Evolutionary conservation across 257 asterid species (phyloP).

Genomic region (Solanum verrucosum): DNA sequence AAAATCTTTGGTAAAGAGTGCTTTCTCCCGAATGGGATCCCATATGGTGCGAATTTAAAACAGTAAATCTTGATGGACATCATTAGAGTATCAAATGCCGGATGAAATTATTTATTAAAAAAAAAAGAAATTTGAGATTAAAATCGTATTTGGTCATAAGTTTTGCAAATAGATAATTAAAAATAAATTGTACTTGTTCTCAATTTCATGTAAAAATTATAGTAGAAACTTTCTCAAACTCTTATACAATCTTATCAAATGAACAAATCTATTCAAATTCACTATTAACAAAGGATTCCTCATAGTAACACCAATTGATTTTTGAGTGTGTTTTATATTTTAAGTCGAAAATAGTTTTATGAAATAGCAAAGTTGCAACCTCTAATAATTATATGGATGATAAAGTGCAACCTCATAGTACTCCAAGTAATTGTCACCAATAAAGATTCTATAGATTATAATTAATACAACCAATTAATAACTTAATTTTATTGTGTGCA

Average conservation of each 20-base stretch:
- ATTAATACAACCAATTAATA: not conserved
- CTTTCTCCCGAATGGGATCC: too few relatives aligned
- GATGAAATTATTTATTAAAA: too few relatives aligned
- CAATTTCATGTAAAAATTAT: too few relatives aligned
- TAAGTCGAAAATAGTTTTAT: not conserved
- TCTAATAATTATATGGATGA: not conserved
- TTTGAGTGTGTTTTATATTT: not conserved
- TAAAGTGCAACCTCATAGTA: not conserved
- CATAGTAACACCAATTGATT: not conserved
- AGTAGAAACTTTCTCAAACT: too few relatives aligned
- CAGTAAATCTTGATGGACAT: too few relatives aligned
- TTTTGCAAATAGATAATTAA: too few relatives aligned
- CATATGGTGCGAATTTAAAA: fast-evolving
- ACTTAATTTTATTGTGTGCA: not conserved
- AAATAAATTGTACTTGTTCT: too few relatives aligned
- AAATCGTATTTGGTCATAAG: too few relatives aligned
- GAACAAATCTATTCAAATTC: not conserved
- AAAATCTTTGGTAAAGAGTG: fast-evolving
- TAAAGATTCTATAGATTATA: not conserved
- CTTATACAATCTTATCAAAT: too few relatives aligned
- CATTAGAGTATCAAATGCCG: fast-evolving
- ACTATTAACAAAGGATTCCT: not conserved
- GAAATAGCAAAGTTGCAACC: not conserved
- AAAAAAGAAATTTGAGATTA: too few relatives aligned
- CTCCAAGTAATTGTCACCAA: not conserved